Conservation (phyloP, 176 grass and related monocot genomes). For the Zoysia japonica region DNA sequence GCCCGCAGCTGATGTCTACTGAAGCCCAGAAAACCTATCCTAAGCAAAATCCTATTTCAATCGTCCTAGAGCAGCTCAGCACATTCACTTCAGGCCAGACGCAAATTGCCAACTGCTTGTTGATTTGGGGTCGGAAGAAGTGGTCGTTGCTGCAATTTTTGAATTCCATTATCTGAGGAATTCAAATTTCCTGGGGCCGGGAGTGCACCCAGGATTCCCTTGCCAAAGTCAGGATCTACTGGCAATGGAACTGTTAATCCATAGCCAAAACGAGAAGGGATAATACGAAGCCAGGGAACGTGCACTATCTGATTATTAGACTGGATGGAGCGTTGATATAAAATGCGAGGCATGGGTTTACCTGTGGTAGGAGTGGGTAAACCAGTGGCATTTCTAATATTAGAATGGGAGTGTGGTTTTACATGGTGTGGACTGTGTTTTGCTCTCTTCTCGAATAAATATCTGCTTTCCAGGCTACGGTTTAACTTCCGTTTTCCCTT, state of each 20-base stretch:
- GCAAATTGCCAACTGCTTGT: neutral
- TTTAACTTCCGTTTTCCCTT: slow-evolving; percentile 20
- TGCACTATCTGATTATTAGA: neutral
- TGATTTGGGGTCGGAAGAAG: neutral
- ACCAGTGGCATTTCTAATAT: neutral
- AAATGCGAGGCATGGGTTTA: neutral
- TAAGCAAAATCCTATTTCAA: neutral
- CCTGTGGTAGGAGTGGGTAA: neutral
- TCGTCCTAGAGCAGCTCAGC: neutral
- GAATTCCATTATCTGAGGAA: slow-evolving; percentile 2
- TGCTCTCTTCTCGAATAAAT: slow-evolving; percentile 13
- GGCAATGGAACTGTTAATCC: slow-evolving; percentile 8
- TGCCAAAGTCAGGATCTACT: slow-evolving; percentile 4
- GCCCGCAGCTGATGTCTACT: neutral
- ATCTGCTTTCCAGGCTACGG: neutral
- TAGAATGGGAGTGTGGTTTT: neutral
- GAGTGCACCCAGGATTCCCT: slow-evolving; percentile 27
- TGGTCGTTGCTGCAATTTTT: neutral
- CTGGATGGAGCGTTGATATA: neutral
- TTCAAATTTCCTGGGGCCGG: slow-evolving; percentile 13
- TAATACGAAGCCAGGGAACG: slow-evolving; percentile 20
- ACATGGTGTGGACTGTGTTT: neutral
- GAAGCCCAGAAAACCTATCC: neutral
- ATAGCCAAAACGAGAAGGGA: slow-evolving; percentile 45
- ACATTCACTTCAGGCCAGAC: neutral